Evolutionary conservation across 2,329 filamentous ascomycete species (phyloP).

Genomic region (Ophiosphaerella korrae): DNA sequence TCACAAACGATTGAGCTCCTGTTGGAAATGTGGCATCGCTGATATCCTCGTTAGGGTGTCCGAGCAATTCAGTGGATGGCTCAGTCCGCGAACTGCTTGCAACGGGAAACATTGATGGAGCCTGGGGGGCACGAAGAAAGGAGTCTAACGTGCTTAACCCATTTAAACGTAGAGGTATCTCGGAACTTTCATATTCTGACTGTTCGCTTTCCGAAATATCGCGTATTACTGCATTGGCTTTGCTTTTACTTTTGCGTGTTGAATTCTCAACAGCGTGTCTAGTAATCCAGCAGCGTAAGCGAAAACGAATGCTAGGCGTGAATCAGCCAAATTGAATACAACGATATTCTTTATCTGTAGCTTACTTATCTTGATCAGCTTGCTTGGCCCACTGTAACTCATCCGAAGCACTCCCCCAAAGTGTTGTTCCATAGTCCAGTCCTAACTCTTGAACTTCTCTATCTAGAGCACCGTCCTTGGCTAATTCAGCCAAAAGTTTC

Average conservation of each 20-base stretch:
- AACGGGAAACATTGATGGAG: not conserved
- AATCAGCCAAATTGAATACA: not conserved
- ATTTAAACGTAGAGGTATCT: not conserved
- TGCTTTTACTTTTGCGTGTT: slow-evolving; percentile 8
- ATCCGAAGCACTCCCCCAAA: slow-evolving; percentile 11
- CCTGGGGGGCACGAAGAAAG: not conserved
- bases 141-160: not conserved
- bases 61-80: not conserved
- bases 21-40: not conserved
- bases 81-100: not conserved
- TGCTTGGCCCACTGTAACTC: slow-evolving; percentile 10
- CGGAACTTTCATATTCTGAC: not conserved
- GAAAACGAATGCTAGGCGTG: slow-evolving; percentile 12
- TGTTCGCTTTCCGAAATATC: not conserved
- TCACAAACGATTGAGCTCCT: not conserved
- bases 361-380: slow-evolving; percentile 9
- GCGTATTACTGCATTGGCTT: not conserved
- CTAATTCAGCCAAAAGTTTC: slow-evolving; percentile 1
- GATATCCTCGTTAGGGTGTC: not conserved
- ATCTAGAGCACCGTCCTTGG: slow-evolving; percentile 7
- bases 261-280: not conserved
- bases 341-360: not conserved
- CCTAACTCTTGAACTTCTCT: slow-evolving; percentile 4
- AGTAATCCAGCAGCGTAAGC: slow-evolving; percentile 19
- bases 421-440: slow-evolving; percentile 5